Conservation (phyloP, 225 moss, liverwort and hornwort genomes). For the Sphagnum contortum region DNA sequence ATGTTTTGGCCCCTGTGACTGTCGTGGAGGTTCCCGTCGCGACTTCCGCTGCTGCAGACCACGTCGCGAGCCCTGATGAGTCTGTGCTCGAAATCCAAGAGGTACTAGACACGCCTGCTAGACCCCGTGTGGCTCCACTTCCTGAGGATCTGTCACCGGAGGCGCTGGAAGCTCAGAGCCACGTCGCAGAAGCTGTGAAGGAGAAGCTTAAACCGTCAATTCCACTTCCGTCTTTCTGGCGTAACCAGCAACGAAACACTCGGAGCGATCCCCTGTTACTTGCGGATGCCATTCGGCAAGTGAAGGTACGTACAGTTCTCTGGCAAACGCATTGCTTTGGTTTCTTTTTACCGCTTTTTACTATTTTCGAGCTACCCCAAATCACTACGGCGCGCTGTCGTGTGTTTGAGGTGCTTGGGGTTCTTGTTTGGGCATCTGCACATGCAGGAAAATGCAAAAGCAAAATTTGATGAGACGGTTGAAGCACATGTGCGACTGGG, state of each 20-base stretch:
- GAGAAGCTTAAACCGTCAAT: constrained; percentile 39
- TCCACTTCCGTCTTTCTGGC: constrained; percentile 43
- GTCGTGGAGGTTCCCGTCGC: constrained; percentile 30
- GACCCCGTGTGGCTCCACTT: constrained; percentile 81
- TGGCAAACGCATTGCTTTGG: background rate
- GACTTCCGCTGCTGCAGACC: constrained; percentile 1
- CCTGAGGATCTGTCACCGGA: constrained; percentile 70
- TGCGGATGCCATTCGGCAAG: constrained; percentile 73
- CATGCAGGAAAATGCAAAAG: constrained; percentile 48
- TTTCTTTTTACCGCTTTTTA: background rate
- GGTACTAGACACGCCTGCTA: background rate
- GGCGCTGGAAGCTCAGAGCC: constrained; percentile 30
- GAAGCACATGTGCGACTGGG: constrained; percentile 94
- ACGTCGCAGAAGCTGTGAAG: constrained; percentile 9
- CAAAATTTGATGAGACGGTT: constrained; percentile 74
- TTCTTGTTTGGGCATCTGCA: background rate
- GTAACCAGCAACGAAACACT: constrained; percentile 13
- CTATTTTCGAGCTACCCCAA: background rate
- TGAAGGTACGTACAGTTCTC: constrained; percentile 45
- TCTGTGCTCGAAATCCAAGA: too few species aligned
- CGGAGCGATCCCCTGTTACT: constrained; percentile 53
- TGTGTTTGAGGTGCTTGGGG: background rate
- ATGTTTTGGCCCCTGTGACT: constrained; percentile 33
- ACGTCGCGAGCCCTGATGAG: too few species aligned
- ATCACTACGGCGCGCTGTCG: background rate